Evolutionary conservation across 179 eudicot genomes (phyloP).

Genomic region (Amaranthus tricolor): DNA sequence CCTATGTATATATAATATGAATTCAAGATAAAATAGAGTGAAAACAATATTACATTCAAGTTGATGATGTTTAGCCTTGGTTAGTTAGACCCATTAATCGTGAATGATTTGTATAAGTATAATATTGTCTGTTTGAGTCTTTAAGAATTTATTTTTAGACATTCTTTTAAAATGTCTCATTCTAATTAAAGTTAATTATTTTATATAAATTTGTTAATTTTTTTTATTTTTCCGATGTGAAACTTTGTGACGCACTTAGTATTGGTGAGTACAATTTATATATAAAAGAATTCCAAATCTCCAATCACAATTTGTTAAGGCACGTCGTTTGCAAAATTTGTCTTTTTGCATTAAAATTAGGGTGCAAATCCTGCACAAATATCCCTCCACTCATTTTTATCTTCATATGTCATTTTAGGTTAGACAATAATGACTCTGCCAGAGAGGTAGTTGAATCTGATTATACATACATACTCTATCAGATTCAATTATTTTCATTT

Average conservation of each 20-base stretch:
- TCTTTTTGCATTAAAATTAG: slow-evolving; percentile 29
- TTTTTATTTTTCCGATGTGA: background rate
- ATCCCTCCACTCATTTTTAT: slow-evolving; percentile 26
- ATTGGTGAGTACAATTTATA: background rate
- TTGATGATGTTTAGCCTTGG: too few species aligned
- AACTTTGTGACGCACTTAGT: too few species aligned
- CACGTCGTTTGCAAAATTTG: slow-evolving; percentile 30
- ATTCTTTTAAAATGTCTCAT: too few species aligned
- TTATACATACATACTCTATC: background rate
- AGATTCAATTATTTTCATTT: background rate
- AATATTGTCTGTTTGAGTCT: too few species aligned
- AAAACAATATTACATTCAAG: too few species aligned
- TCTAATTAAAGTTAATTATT: too few species aligned
- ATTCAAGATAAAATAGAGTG: too few species aligned
- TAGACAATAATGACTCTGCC: slow-evolving; percentile 29
- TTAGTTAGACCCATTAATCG: too few species aligned
- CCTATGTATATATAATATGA: too few species aligned
- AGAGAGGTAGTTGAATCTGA: slow-evolving; percentile 26
- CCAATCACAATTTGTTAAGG: slow-evolving; percentile 14
- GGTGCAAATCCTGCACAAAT: slow-evolving; percentile 11
- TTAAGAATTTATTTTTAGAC: too few species aligned
- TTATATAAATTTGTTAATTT: background rate
- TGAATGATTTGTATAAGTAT: too few species aligned
- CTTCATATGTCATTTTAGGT: slow-evolving; percentile 23
- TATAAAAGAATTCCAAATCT: background rate